A percentile compares a stretch with the other conserved stretches of the same genome.
These are phyloP conservation scores for Aspergillus sclerotiicarbonarius DNA, from an alignment of 495 filamentous ascomycete genomes.

Conservation along the genomic window DNA sequence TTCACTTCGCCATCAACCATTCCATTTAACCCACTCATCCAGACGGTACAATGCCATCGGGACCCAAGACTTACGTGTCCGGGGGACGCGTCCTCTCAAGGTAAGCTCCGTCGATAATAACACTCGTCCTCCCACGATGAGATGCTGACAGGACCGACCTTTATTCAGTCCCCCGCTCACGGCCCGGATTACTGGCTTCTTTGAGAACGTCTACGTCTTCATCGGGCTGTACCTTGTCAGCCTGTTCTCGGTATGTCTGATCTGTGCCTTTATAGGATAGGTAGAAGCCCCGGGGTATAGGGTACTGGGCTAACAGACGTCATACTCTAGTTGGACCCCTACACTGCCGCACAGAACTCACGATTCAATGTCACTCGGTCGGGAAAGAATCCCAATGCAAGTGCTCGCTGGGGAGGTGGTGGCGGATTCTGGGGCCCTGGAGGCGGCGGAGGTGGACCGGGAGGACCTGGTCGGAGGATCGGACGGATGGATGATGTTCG, in stretches of 20 bases:
- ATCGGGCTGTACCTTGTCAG: constrained; percentile 43
- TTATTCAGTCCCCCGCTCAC: constrained; percentile 40
- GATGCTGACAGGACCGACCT: constrained; percentile 10
- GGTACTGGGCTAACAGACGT: constrained; percentile 18
- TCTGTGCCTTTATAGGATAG: neutral
- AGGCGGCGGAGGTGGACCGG: constrained; percentile 30
- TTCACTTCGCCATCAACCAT: neutral
- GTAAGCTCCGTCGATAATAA: constrained; percentile 22
- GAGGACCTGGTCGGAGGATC: constrained; percentile 31
- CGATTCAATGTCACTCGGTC: constrained; percentile 54
- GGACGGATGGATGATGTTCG: constrained; percentile 44
- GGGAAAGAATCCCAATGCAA: constrained; percentile 19
- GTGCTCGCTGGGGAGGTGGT: constrained; percentile 18
- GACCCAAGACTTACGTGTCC: constrained; percentile 35
- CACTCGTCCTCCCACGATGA: constrained; percentile 24
- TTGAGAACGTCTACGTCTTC: constrained; percentile 46
- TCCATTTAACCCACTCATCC: neutral
- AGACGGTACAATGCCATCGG: constrained; percentile 31
- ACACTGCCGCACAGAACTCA: constrained; percentile 61
- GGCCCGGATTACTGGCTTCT: constrained; percentile 43
- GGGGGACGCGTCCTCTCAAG: constrained; percentile 36
- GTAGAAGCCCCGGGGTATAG: neutral
- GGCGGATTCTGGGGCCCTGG: constrained; percentile 22
- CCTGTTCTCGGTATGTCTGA: constrained; percentile 39
- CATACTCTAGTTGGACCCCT: constrained; percentile 58